Evolutionary conservation across 345 rosid genomes (phyloP), one percentile per base, ranked within the genome.

Genomic region (Rhizophora mangle): DNA sequence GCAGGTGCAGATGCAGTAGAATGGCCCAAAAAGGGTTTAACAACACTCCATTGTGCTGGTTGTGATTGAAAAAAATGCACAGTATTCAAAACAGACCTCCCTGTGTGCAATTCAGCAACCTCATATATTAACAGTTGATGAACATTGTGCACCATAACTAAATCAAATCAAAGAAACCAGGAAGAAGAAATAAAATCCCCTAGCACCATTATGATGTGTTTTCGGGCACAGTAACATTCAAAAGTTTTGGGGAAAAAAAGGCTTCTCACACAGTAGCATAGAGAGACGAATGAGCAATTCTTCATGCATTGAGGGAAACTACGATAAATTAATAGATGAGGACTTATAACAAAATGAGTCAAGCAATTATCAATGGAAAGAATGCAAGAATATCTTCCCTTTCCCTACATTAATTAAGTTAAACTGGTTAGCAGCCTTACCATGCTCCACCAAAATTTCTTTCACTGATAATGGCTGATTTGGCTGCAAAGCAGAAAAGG

Each of bases 1-100:
- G 89, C 75, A 67, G 86, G 83, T 18, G 82, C 82, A 62, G 87
- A 83, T 4, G 78, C 77, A 63, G 63, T 52, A 51, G 79, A 72
- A 47, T 80, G 78, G 59, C 73, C 85, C 65, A 70, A 60, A 29
- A 83, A 79, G 80, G 83, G 79, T 56, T 78, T 67, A 66, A 65
- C 65, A 72, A 68, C 70, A 55, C 31, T 83, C 52, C 65, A 67
- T 59, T 21, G 82, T 31, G 78, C 71, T 54, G 79, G 74, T 58
- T 67, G 80, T 21, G 74, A 62, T 69, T 47, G 84, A 60, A 82
- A 60, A 68, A 82, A 77, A 39, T 85, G 76, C 52, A 82, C 16
- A 10, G 78, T 81, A 82, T 65, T 65, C 68, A 86, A 81, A 75
- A 78, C 74, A 20, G 71, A 62, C 77, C 86, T 81, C 49, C 81